phyloP scores from a whole-genome alignment of 2,329 filamentous ascomycete species.

The Neonectria neomacrospora region DNA sequence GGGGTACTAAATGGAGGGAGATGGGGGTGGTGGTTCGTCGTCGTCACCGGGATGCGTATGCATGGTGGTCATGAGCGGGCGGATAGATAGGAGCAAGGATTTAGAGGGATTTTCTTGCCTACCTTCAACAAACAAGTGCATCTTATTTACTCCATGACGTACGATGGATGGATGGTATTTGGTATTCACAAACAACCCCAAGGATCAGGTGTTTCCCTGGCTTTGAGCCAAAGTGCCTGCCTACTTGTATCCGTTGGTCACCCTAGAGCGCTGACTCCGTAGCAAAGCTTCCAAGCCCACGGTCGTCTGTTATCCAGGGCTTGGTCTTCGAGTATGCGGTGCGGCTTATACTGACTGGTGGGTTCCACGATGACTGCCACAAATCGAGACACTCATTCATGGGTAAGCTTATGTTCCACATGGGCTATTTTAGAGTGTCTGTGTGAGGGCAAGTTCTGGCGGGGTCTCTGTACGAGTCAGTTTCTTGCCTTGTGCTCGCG shows the following conservation, averaged over 20 bases:
- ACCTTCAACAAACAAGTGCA: background rate
- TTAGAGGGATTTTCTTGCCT: background rate
- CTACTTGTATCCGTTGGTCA: background rate
- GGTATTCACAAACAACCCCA: background rate
- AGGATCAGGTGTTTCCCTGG: background rate
- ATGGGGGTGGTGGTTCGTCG: slow-evolving; percentile 1
- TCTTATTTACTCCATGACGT: background rate
- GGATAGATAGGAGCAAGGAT: background rate
- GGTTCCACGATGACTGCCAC: background rate
- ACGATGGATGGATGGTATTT: background rate
- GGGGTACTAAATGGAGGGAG: slow-evolving; percentile 1
- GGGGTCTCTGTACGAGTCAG: background rate
- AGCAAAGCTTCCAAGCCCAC: background rate
- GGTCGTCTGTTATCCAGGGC: too few species aligned
- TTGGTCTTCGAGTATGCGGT: background rate
- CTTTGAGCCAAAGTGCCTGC: background rate
- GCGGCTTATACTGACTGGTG: background rate
- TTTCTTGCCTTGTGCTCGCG: background rate
- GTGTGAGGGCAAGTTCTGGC: background rate
- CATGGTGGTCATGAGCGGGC: background rate
- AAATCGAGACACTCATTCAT: background rate
- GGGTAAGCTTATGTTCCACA: background rate
- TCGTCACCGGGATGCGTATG: background rate
- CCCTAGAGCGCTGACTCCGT: background rate
- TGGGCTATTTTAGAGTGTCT: background rate